A percentile compares a stretch with the other conserved stretches of the same genome.
phyloP scores from a whole-genome alignment of 768 basidiomycete species.

The Leccinum incarnatum region DNA sequence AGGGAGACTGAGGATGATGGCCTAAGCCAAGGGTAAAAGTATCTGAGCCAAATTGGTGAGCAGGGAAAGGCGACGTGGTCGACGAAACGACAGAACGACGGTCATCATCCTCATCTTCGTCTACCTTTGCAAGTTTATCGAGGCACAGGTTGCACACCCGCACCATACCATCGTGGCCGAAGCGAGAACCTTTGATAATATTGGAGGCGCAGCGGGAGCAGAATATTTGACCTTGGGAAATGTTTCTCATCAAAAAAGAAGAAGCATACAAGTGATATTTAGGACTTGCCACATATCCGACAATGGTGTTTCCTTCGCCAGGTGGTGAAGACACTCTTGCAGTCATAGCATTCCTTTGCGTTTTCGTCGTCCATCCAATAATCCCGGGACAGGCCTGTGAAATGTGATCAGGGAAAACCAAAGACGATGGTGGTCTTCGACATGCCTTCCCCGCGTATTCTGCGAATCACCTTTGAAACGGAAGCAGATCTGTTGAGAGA shows the following conservation, averaged over 20 bases:
- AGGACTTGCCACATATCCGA: constrained; percentile 80
- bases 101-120: constrained; percentile 89
- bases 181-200: constrained; percentile 90
- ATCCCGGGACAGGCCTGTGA: constrained; percentile 77
- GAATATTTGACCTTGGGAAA: constrained; percentile 87
- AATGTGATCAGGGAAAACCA: constrained; percentile 8
- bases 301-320: constrained; percentile 98
- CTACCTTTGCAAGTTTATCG: constrained; percentile 85
- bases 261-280: not conserved
- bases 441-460: constrained; percentile 86
- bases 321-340: constrained; percentile 89
- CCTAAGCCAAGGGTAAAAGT: constrained; percentile 35
- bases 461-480: constrained; percentile 87
- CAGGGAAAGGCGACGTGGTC: constrained; percentile 65
- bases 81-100: constrained; percentile 77
- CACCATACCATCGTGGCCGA: constrained; percentile 93
- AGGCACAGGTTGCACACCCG: constrained; percentile 94
- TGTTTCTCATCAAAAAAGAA: not conserved
- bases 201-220: constrained; percentile 97
- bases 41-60: constrained; percentile 68
- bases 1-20: constrained; percentile 80
- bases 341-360: constrained; percentile 94
- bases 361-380: constrained; percentile 99
- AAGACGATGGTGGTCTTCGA: constrained; percentile 5
- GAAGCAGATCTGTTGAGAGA: constrained; percentile 75